These are phyloP conservation scores for Globisporangium spinosum DNA, from an alignment of 352 stramenopile species.

Conservation along the genomic window DNA sequence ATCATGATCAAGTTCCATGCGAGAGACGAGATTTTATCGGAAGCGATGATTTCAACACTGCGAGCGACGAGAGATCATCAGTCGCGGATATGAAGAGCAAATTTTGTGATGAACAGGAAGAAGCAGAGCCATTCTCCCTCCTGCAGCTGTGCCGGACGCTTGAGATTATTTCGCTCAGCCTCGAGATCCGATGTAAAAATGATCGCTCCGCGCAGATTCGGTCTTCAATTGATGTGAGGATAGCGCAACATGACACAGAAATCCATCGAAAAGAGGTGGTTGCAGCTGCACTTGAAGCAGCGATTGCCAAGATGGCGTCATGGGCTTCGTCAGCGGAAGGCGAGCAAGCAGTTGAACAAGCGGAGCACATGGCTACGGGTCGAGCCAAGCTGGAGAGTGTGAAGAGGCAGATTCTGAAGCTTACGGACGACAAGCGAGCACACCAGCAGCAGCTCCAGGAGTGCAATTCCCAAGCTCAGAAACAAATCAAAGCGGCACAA, in stretches of 20 bases:
- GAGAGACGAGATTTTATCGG: background rate
- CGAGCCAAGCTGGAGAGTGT: slow-evolving; percentile 30
- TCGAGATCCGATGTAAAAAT: slow-evolving; percentile 50
- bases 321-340: slow-evolving; percentile 22
- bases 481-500: slow-evolving; percentile 39
- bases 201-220: slow-evolving; percentile 20
- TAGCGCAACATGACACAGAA: slow-evolving; percentile 10
- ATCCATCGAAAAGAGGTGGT: slow-evolving; percentile 38
- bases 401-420: slow-evolving; percentile 27
- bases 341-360: slow-evolving; percentile 10
- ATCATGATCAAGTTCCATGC: background rate
- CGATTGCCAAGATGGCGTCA: slow-evolving; percentile 42
- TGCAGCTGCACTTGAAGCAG: slow-evolving; percentile 25
- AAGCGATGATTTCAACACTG: slow-evolving; percentile 21
- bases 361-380: slow-evolving; percentile 22
- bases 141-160: slow-evolving; percentile 41
- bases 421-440: slow-evolving; percentile 7
- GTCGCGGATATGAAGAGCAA: slow-evolving; percentile 33
- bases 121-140: slow-evolving; percentile 28
- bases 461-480: slow-evolving; percentile 15
- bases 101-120: slow-evolving; percentile 15
- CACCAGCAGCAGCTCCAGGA: slow-evolving; percentile 15
- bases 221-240: slow-evolving; percentile 24
- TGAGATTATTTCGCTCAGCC: slow-evolving; percentile 46
- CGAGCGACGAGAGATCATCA: slow-evolving; percentile 39